Base-by-base conservation (phyloP, 768 basidiomycete species). In the Heimioporus sp. region DNA sequence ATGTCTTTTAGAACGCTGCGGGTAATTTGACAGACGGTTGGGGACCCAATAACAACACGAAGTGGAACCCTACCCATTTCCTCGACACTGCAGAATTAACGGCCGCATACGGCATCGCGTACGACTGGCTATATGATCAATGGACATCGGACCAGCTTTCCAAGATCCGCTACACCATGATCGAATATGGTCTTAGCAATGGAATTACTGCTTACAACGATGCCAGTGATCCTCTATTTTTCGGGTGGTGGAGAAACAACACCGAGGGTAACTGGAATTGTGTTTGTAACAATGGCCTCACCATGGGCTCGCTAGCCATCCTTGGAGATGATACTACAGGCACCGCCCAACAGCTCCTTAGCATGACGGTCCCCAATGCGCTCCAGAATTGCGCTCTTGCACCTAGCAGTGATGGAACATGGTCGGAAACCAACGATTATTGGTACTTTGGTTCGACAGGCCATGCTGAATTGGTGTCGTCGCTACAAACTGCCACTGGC, bases 241-340 rank as follows among this genome's bases (percentile, higher is more conserved):
- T 74, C 46, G 86, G 86, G 43, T 97, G 94, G 94, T 97, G 94
- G 94, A 78, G 71, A 46, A 77, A 58, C 46, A 78, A 74, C 55
- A 80, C 81, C 42, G 78, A 78, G 54, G 96, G 96, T 17, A 99
- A 98, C 77, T 99, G 97, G 97, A 99, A 99, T 69, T 98, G 96
- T 68, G 91, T 92, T 51, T 93, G 87, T 76, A 98, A 98, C 68
- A 81, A 82, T 43, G 97, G 97, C 51, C 74, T 98, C 55, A 92
- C 89, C 17, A 68, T 98, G 65, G 97, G 80, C 42, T 82, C 97
- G 1, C 84, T 99, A 51, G 94, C 97, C 32, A 93, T 99, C 62
- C 73, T 93, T 13, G 85, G 80, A 31, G 90, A 95, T 58, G 87
- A 96, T 59, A 81, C 78, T 13, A 87, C 87, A 7, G 90, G 90